Evolutionary conservation across 2,329 filamentous ascomycete species (phyloP).

Genomic region (Ophiostoma quercus): DNA sequence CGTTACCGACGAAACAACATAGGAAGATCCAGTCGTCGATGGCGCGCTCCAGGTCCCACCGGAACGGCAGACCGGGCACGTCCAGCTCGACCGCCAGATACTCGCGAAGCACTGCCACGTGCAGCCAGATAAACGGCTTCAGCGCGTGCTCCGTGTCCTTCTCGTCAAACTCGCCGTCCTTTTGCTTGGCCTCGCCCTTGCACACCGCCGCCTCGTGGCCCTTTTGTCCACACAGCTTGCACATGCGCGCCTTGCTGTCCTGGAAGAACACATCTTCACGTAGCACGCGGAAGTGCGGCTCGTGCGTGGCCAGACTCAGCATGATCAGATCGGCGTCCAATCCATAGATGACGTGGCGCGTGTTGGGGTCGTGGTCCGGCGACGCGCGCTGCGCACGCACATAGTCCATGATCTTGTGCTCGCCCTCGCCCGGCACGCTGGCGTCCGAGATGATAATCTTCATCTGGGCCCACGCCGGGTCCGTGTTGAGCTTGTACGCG

Average conservation of each 20-base stretch:
- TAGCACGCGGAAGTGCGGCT: conserved; percentile 92
- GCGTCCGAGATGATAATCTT: conserved; percentile 99
- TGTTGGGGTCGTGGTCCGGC: conserved; percentile 91
- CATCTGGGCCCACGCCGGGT: conserved; percentile 89
- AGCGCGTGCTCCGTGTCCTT: conserved; percentile 64
- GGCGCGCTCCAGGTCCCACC: conserved; percentile 87
- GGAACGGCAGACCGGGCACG: conserved; percentile 75
- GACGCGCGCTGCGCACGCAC: conserved; percentile 87
- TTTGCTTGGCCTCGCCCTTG: conserved; percentile 70
- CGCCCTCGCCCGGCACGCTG: conserved; percentile 93
- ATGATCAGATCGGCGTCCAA: conserved; percentile 98
- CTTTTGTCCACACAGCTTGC: conserved; percentile 84
- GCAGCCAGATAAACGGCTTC: conserved; percentile 98
- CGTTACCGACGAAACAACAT: conserved; percentile 98
- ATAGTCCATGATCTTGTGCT: conserved; percentile 99
- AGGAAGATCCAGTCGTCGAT: conserved; percentile 99
- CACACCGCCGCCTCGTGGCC: conserved; percentile 88
- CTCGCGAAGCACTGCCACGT: conserved; percentile 85
- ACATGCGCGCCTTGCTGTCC: conserved; percentile 74
- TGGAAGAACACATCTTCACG: conserved; percentile 96
- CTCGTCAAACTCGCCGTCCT: conserved; percentile 73
- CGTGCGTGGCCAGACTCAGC: conserved; percentile 93
- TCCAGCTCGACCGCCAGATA: conserved; percentile 87
- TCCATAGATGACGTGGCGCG: conserved; percentile 95
- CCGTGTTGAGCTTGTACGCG: conserved; percentile 94